These are phyloP conservation scores for Rhizopogon vinicolor DNA, from an alignment of 768 basidiomycete species.

Conservation along the genomic window DNA sequence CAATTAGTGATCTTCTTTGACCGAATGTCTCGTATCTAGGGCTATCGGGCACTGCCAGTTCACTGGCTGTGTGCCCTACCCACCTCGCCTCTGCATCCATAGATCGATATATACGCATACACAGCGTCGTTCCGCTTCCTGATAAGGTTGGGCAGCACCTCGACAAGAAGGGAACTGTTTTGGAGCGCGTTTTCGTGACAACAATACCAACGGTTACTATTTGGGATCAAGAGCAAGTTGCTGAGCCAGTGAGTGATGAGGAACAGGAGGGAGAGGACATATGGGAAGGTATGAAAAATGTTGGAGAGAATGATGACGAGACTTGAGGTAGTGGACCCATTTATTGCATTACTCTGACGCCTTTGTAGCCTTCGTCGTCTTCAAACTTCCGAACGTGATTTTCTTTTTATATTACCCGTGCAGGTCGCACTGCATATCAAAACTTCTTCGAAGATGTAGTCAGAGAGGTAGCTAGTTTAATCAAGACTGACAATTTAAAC, in stretches of 20 bases:
- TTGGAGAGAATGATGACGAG: conserved; percentile 35
- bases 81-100: conserved; percentile 57
- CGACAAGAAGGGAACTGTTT: conserved; percentile 52
- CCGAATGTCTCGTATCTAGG: conserved; percentile 34
- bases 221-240: conserved; percentile 46
- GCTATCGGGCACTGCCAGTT: conserved; percentile 64
- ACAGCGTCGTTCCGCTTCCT: conserved; percentile 55
- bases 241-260: conserved; percentile 6
- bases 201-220: conserved; percentile 56
- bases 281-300: conserved; percentile 63
- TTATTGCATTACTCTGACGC: no score
- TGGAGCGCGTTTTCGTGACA: conserved; percentile 62
- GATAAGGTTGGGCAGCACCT: conserved; percentile 41
- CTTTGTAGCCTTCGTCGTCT: no score
- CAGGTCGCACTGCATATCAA: no score
- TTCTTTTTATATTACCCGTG: no score
- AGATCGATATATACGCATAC: conserved; percentile 69
- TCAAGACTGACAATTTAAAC: no score
- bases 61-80: conserved; percentile 52
- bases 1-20: neutral
- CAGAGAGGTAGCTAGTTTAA: no score
- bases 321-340: conserved; percentile 5
- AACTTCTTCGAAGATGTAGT: no score
- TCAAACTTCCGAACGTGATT: no score
- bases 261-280: conserved; percentile 52